Evolutionary conservation across 139 green algal genomes (phyloP).

Genomic region (Chlamydomonas incerta): DNA sequence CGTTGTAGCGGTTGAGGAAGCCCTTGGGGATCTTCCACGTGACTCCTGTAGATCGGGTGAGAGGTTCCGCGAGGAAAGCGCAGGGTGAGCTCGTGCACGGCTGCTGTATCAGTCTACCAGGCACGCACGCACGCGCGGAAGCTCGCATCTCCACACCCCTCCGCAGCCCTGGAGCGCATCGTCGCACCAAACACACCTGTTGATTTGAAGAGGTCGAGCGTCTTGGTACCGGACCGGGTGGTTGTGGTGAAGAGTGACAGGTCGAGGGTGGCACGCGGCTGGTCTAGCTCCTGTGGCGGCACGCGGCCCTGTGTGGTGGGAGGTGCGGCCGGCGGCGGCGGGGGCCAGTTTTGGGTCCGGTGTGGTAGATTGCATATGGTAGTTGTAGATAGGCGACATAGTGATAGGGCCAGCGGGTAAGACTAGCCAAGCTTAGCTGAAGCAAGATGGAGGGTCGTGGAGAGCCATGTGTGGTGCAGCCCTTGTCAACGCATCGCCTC

Average conservation of each 20-base stretch:
- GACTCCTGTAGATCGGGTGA: background rate
- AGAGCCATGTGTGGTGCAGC: too few species aligned
- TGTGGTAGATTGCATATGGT: too few species aligned
- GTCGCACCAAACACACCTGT: background rate
- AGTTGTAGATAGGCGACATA: too few species aligned
- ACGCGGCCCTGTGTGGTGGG: constrained; percentile 35
- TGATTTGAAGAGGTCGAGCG: constrained; percentile 25
- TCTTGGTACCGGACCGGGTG: background rate
- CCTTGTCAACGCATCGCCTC: too few species aligned
- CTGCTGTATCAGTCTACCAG: too few species aligned
- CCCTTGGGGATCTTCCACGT: constrained; percentile 28
- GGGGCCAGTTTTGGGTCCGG: too few species aligned
- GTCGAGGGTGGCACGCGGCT: background rate
- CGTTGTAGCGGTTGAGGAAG: constrained; percentile 27
- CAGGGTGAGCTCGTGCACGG: background rate
- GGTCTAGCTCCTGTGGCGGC: background rate
- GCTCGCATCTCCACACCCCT: background rate
- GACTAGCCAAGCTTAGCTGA: too few species aligned
- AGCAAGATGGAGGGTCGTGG: too few species aligned
- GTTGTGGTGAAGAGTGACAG: background rate
- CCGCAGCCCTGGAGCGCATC: background rate
- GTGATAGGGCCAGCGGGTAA: too few species aligned
- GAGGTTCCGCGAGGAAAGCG: background rate
- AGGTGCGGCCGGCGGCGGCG: too few species aligned
- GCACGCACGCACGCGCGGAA: background rate